These are phyloP conservation scores for Diatrype stigma DNA, from an alignment of 2,329 filamentous ascomycete genomes.

Conservation along the genomic window DNA sequence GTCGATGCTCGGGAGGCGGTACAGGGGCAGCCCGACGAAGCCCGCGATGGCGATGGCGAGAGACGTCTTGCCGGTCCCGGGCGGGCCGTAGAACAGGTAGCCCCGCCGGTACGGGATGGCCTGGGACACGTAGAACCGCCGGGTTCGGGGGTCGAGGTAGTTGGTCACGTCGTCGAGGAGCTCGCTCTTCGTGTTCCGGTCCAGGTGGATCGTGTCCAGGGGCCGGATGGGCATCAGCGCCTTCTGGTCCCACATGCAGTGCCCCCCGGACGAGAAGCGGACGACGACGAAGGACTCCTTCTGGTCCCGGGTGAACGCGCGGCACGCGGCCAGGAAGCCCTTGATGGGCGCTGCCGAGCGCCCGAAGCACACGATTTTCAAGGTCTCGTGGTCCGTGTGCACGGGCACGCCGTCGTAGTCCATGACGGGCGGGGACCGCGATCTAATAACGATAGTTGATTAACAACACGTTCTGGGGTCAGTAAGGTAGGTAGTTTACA, in stretches of 20 bases:
- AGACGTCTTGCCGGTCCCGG: slow-evolving; percentile 16
- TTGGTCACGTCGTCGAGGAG: slow-evolving; percentile 2
- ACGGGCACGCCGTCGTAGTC: background rate
- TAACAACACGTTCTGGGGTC: too few relatives aligned
- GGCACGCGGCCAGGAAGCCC: background rate
- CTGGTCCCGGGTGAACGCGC: background rate
- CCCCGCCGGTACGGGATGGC: slow-evolving; percentile 4
- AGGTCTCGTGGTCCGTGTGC: background rate
- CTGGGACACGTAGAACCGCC: background rate
- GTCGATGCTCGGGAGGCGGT: slow-evolving; percentile 32
- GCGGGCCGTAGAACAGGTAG: slow-evolving; percentile 3
- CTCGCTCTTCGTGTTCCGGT: background rate
- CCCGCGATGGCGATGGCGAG: slow-evolving; percentile 34
- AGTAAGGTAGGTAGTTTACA: too few relatives aligned
- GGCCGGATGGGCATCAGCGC: slow-evolving; percentile 3
- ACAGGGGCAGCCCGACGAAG: slow-evolving; percentile 33
- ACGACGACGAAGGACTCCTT: background rate
- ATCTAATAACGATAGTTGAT: too few relatives aligned
- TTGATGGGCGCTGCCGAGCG: background rate
- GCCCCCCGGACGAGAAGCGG: background rate
- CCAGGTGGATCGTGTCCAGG: slow-evolving; percentile 2
- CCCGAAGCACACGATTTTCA: background rate
- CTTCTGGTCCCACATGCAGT: background rate
- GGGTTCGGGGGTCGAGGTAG: slow-evolving; percentile 1
- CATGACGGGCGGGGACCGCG: background rate